Percentiles rank a stretch among this genome's conserved stretches.
Conservation (phyloP, 2,329 filamentous ascomycete genomes). For the Talaromyces sp. region DNA sequence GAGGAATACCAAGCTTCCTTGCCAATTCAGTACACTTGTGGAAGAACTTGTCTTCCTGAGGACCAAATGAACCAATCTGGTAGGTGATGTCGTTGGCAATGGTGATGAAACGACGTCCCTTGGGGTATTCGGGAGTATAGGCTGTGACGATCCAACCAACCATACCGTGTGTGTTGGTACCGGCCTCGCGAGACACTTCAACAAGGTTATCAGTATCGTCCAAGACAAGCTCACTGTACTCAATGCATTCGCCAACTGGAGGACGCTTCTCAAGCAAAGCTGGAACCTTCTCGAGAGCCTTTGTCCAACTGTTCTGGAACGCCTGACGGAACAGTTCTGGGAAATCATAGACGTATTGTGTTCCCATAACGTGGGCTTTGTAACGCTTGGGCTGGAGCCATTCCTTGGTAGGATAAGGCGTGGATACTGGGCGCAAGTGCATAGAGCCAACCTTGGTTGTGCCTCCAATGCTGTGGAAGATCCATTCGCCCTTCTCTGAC, state of each 20-base stretch:
- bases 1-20: slow-evolving; percentile 86
- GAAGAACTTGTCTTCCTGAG: slow-evolving; percentile 96
- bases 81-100: slow-evolving; percentile 99
- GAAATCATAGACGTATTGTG: slow-evolving; percentile 99
- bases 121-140: slow-evolving; percentile 90
- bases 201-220: slow-evolving; percentile 89
- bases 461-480: slow-evolving; percentile 96
- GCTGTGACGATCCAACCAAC: slow-evolving; percentile 96
- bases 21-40: slow-evolving; percentile 97
- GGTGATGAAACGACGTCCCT: slow-evolving; percentile 86
- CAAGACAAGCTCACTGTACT: slow-evolving; percentile 88
- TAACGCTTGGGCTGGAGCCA: slow-evolving; percentile 98
- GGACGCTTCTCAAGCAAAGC: slow-evolving; percentile 75
- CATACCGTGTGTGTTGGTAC: slow-evolving; percentile 96
- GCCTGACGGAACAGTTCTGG: slow-evolving; percentile 98
- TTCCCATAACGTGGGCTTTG: slow-evolving; percentile 98
- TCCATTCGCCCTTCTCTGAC: slow-evolving; percentile 95
- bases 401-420: slow-evolving; percentile 96
- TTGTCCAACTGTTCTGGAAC: slow-evolving; percentile 89
- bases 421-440: slow-evolving; percentile 85
- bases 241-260: slow-evolving; percentile 80
- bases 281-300: slow-evolving; percentile 67
- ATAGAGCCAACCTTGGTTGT: slow-evolving; percentile 93
- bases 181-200: slow-evolving; percentile 90
- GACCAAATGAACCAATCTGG: slow-evolving; percentile 97